Percentiles rank a stretch among this genome's conserved stretches.
phyloP scores from a whole-genome alignment of 2,329 filamentous ascomycete genomes.

The Atkinsonella hypoxylon region DNA sequence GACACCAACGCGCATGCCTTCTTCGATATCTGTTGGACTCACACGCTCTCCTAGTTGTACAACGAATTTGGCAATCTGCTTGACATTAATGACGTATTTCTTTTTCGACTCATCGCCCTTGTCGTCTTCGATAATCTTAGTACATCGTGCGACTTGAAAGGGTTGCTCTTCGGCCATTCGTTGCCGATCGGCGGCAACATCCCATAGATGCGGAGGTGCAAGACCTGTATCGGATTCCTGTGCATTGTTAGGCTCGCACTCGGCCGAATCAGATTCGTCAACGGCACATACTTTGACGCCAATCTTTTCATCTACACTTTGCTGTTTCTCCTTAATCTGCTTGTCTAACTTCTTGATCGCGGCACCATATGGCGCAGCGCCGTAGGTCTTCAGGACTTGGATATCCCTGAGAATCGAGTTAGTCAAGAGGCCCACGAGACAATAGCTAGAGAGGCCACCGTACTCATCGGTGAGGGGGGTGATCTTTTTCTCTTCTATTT shows the following conservation, averaged over 20 bases:
- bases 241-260: constrained; percentile 11
- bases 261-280: neutral
- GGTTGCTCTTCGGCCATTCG: constrained; percentile 98
- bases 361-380: constrained; percentile 87
- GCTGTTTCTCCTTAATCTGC: constrained; percentile 98
- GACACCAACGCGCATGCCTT: constrained; percentile 97
- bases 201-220: constrained; percentile 96
- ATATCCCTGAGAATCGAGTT: constrained; percentile 60
- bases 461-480: constrained; percentile 94
- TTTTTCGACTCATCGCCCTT: constrained; percentile 89
- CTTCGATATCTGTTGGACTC: constrained; percentile 96
- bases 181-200: constrained; percentile 93
- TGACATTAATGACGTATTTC: constrained; percentile 99
- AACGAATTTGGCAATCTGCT: constrained; percentile 99
- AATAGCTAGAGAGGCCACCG: constrained; percentile 21
- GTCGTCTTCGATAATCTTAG: constrained; percentile 96
- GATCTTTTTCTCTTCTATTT: constrained; percentile 99
- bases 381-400: constrained; percentile 97
- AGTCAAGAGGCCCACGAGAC: constrained; percentile 10
- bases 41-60: constrained; percentile 95
- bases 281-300: constrained; percentile 53
- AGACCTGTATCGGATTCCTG: constrained; percentile 97
- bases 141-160: constrained; percentile 92
- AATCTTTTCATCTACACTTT: constrained; percentile 98
- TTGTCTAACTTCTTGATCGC: constrained; percentile 96